phyloP scores from a whole-genome alignment of 2,329 filamentous ascomycete species.

The Cytospora leucostoma region DNA sequence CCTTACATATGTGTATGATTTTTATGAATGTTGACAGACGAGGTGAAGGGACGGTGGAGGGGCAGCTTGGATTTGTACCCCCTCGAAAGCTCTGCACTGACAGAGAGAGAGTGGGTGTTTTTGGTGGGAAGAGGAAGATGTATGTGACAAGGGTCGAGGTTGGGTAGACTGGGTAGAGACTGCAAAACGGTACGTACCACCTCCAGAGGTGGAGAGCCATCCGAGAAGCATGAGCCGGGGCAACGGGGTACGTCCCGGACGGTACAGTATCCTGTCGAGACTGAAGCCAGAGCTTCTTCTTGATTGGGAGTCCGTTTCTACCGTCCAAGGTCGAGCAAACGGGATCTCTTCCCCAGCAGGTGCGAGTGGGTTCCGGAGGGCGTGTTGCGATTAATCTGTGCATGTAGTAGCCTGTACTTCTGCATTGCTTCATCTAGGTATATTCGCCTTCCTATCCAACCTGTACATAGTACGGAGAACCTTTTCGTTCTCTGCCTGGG shows the following conservation, averaged over 20 bases:
- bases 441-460: not conserved
- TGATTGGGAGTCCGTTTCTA: slow-evolving; percentile 21
- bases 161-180: slow-evolving; percentile 21
- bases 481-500: not conserved
- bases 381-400: not conserved
- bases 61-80: slow-evolving; percentile 29
- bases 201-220: slow-evolving; percentile 16
- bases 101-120: slow-evolving; percentile 16
- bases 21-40: slow-evolving; percentile 23
- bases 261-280: not conserved
- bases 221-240: slow-evolving; percentile 16
- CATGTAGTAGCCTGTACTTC: not conserved
- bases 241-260: slow-evolving; percentile 16
- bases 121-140: slow-evolving; percentile 23
- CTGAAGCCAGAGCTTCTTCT: slow-evolving; percentile 5
- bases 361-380: slow-evolving; percentile 15
- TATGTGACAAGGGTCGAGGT: slow-evolving; percentile 23
- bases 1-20: slow-evolving; percentile 18
- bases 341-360: slow-evolving; percentile 15
- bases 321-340: slow-evolving; percentile 12
- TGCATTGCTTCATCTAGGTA: not conserved
- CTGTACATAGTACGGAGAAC: not conserved
- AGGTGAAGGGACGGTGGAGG: slow-evolving; percentile 25
- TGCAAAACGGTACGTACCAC: slow-evolving; percentile 19
- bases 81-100: slow-evolving; percentile 19